These are phyloP conservation scores for Delphinella strobiligena DNA, from an alignment of 2,329 filamentous ascomycete species.

Conservation along the genomic window DNA sequence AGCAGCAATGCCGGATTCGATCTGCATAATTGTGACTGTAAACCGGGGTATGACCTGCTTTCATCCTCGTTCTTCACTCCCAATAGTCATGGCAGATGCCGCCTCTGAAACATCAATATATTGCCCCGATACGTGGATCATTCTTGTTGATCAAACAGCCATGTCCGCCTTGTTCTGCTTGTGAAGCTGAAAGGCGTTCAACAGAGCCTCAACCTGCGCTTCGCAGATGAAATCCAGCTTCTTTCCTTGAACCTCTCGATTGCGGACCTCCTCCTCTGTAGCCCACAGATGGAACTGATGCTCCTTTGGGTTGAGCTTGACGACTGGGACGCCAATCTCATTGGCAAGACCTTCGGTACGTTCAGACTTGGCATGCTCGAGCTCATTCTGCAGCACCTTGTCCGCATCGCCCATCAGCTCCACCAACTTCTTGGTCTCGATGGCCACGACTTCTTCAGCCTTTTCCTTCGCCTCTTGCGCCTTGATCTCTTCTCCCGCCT, in stretches of 20 bases:
- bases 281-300: conserved; percentile 30
- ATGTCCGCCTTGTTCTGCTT: conserved; percentile 5
- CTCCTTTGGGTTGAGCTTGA: conserved; percentile 27
- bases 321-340: background rate
- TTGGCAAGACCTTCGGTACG: background rate
- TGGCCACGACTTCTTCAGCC: background rate
- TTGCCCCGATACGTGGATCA: no score
- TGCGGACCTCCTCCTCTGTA: conserved; percentile 26
- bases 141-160: background rate
- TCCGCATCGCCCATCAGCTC: background rate
- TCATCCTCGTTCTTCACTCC: no score
- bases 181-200: conserved; percentile 11
- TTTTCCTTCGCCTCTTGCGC: background rate
- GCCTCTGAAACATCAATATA: no score
- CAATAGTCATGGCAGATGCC: no score
- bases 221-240: conserved; percentile 20
- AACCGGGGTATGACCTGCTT: no score
- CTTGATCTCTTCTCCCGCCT: conserved; percentile 1
- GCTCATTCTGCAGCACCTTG: background rate
- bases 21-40: no score
- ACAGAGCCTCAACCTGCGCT: conserved; percentile 5
- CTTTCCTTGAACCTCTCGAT: conserved; percentile 17
- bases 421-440: background rate
- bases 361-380: conserved; percentile 4
- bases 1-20: no score